Conservation (phyloP, 208 protist genomes). For the Crithidia thermophila region DNA sequence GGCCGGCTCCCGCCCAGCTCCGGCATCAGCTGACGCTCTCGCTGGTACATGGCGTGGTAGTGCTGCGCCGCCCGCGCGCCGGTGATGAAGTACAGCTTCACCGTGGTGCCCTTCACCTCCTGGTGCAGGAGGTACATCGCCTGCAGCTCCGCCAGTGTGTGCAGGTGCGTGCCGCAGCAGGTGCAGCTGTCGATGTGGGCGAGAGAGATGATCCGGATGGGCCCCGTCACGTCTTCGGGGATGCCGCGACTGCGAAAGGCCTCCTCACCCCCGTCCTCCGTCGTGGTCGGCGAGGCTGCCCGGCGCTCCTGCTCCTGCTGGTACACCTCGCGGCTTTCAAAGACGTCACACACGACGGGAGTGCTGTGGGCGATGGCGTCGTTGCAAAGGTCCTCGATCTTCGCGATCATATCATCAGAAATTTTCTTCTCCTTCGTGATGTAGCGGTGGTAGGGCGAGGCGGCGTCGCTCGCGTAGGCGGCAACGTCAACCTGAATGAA, state of each 20-base stretch:
- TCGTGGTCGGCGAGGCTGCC: background rate
- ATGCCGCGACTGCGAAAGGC: slow-evolving; percentile 64
- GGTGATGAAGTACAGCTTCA: slow-evolving; percentile 83
- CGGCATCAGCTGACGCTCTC: slow-evolving; percentile 63
- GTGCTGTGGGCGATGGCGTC: slow-evolving; percentile 45
- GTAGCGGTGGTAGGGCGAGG: slow-evolving; percentile 28
- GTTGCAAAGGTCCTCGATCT: slow-evolving; percentile 73
- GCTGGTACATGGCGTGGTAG: slow-evolving; percentile 65
- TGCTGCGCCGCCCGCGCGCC: slow-evolving; percentile 57
- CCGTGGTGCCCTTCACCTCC: slow-evolving; percentile 73
- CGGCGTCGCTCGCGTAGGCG: slow-evolving; percentile 27
- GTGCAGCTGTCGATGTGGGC: slow-evolving; percentile 72
- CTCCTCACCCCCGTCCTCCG: slow-evolving; percentile 12
- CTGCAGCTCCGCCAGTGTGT: slow-evolving; percentile 69
- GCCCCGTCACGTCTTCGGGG: slow-evolving; percentile 70
- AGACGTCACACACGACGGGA: slow-evolving; percentile 57
- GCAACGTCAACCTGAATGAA: slow-evolving; percentile 72
- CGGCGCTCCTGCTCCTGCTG: slow-evolving; percentile 32
- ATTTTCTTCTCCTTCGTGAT: slow-evolving; percentile 64
- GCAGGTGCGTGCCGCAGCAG: slow-evolving; percentile 91
- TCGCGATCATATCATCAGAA: slow-evolving; percentile 41
- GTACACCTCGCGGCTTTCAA: slow-evolving; percentile 51
- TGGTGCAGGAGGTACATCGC: slow-evolving; percentile 79
- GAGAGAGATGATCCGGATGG: slow-evolving; percentile 82
- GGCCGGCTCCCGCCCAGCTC: slow-evolving; percentile 66